These are phyloP conservation scores for Pichia kluyveri DNA, from an alignment of 805 yeast genomes.

Conservation along the genomic window DNA sequence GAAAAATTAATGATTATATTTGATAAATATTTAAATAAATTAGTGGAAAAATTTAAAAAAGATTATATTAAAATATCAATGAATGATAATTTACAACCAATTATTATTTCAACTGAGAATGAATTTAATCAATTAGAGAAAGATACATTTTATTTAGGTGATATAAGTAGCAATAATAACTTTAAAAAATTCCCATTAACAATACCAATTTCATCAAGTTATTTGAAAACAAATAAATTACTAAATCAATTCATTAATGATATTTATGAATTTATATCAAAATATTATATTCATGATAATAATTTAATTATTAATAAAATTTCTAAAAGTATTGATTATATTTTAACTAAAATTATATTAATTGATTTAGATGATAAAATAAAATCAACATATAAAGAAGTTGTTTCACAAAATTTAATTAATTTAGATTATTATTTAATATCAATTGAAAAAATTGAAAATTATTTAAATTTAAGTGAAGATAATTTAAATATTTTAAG, in stretches of 20 bases:
- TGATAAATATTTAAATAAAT: conserved; percentile 47
- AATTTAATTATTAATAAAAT: conserved; percentile 52
- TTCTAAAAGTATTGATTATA: conserved; percentile 53
- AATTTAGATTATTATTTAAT: conserved; percentile 79
- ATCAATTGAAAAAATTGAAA: conserved; percentile 65
- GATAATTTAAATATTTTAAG: conserved; percentile 27
- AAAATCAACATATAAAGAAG: conserved; percentile 74
- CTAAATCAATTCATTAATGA: conserved; percentile 56
- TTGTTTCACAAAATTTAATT: conserved; percentile 79
- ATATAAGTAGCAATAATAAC: background rate
- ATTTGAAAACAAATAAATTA: conserved; percentile 78
- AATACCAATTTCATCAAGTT: conserved; percentile 81
- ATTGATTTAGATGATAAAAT: conserved; percentile 51
- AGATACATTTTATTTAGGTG: conserved; percentile 24
- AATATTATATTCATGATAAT: conserved; percentile 55
- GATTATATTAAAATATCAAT: conserved; percentile 57
- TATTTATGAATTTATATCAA: conserved; percentile 55
- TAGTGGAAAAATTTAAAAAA: conserved; percentile 44
- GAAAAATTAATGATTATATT: conserved; percentile 52
- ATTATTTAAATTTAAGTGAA: conserved; percentile 25
- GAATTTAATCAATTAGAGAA: conserved; percentile 55
- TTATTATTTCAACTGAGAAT: conserved; percentile 50
- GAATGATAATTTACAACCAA: conserved; percentile 85
- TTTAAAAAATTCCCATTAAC: conserved; percentile 44
- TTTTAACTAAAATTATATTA: conserved; percentile 62